Evolutionary conservation across 2,329 filamentous ascomycete genomes (phyloP).

Genomic region (Exophiala mesophila): DNA sequence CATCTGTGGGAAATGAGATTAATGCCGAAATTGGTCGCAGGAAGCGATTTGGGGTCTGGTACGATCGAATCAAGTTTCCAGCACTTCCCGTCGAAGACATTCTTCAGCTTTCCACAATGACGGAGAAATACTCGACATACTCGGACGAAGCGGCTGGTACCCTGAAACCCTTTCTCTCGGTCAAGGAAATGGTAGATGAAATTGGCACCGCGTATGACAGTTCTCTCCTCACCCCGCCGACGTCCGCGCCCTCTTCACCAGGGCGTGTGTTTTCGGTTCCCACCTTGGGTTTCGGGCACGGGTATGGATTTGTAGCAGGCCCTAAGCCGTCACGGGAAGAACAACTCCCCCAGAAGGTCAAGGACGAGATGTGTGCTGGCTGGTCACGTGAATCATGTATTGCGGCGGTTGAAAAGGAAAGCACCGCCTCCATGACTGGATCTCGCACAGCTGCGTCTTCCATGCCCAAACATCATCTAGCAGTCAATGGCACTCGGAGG

Average conservation of each 20-base stretch:
- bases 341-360: conserved; percentile 62
- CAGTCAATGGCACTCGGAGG: conserved; percentile 21
- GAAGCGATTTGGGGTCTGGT: conserved; percentile 71
- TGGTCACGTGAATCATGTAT: conserved; percentile 76
- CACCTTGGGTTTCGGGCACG: conserved; percentile 49
- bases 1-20: conserved; percentile 64
- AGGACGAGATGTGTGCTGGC: conserved; percentile 69
- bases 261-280: conserved; percentile 60
- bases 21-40: conserved; percentile 71
- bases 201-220: conserved; percentile 68
- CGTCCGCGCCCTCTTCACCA: conserved; percentile 67
- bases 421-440: conserved; percentile 67
- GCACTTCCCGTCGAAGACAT: conserved; percentile 61
- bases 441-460: conserved; percentile 57
- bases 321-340: conserved; percentile 36
- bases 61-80: conserved; percentile 67
- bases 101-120: conserved; percentile 39
- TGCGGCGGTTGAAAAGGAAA: conserved; percentile 60
- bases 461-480: conserved; percentile 25
- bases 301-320: conserved; percentile 34
- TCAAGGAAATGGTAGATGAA: conserved; percentile 64
- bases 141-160: conserved; percentile 55
- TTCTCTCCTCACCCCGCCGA: conserved; percentile 57
- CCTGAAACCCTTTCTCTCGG: conserved; percentile 70
- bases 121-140: conserved; percentile 39